Conservation (phyloP, 140 eudicot genomes). For the Bidens hawaiensis region DNA sequence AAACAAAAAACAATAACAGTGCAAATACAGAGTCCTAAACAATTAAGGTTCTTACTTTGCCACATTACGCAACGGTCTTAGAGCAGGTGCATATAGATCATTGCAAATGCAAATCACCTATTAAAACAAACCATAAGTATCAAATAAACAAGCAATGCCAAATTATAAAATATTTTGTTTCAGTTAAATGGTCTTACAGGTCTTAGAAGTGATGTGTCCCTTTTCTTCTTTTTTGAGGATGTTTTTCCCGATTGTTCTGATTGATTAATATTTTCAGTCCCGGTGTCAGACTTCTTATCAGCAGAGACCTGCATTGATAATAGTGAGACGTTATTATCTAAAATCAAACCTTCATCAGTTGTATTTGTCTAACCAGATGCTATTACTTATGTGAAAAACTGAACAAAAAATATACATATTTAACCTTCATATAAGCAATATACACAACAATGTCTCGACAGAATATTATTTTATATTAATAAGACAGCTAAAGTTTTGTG, state of each 20-base stretch:
- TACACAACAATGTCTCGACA: too few relatives aligned
- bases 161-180: not conserved
- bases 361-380: constrained; percentile 17
- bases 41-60: constrained; percentile 69
- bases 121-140: constrained; percentile 16
- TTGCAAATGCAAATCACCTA: constrained; percentile 96
- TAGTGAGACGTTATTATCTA: not conserved
- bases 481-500: not conserved
- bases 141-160: not conserved
- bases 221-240: constrained; percentile 57
- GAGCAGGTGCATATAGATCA: constrained; percentile 94
- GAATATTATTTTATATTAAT: too few relatives aligned
- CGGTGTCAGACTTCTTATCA: constrained; percentile 50
- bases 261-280: constrained; percentile 46
- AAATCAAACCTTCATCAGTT: constrained; percentile 12
- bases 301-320: constrained; percentile 60
- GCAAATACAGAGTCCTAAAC: not conserved
- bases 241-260: constrained; percentile 40
- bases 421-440: not conserved
- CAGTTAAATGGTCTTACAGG: constrained; percentile 54
- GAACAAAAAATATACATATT: not conserved
- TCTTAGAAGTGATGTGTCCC: constrained; percentile 55
- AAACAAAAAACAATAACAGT: constrained; percentile 3
- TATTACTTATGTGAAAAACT: not conserved
- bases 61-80: constrained; percentile 83